Conservation (phyloP, 2,329 filamentous ascomycete species). For the Colletotrichum shisoi region DNA sequence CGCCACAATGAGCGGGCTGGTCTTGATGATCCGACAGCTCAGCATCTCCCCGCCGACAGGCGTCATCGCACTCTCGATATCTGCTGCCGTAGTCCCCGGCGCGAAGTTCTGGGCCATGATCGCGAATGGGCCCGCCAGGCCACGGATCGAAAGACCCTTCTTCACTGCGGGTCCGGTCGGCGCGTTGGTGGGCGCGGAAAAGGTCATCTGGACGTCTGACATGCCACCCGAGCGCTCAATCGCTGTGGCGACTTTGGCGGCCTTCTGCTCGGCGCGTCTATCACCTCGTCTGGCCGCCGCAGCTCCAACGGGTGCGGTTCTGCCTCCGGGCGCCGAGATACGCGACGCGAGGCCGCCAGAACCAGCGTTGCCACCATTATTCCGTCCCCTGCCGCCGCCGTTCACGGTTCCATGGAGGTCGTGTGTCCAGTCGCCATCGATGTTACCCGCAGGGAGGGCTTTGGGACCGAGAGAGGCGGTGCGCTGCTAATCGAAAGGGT, state of each 20-base stretch:
- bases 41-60: slow-evolving; percentile 73
- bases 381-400: slow-evolving; percentile 39
- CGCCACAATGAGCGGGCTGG: slow-evolving; percentile 75
- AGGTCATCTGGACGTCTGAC: slow-evolving; percentile 43
- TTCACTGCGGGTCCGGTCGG: slow-evolving; percentile 46
- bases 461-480: slow-evolving; percentile 46
- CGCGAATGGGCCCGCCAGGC: slow-evolving; percentile 74
- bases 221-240: slow-evolving; percentile 52
- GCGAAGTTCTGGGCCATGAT: slow-evolving; percentile 85
- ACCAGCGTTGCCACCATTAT: slow-evolving; percentile 43
- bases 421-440: slow-evolving; percentile 75
- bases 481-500: slow-evolving; percentile 42
- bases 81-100: slow-evolving; percentile 79
- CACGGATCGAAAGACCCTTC: slow-evolving; percentile 72
- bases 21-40: slow-evolving; percentile 72
- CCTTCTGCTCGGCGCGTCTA: slow-evolving; percentile 47
- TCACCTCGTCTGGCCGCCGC: slow-evolving; percentile 40
- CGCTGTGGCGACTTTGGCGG: slow-evolving; percentile 56
- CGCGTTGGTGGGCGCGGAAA: background rate
- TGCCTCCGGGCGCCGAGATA: slow-evolving; percentile 53
- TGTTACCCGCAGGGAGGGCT: slow-evolving; percentile 58
- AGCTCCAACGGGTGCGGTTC: slow-evolving; percentile 41
- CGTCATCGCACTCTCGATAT: slow-evolving; percentile 84
- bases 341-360: slow-evolving; percentile 56
- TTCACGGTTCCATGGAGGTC: slow-evolving; percentile 66